These are phyloP conservation scores for Fragaria iinumae DNA, from an alignment of 306 rosid species.

Conservation along the genomic window DNA sequence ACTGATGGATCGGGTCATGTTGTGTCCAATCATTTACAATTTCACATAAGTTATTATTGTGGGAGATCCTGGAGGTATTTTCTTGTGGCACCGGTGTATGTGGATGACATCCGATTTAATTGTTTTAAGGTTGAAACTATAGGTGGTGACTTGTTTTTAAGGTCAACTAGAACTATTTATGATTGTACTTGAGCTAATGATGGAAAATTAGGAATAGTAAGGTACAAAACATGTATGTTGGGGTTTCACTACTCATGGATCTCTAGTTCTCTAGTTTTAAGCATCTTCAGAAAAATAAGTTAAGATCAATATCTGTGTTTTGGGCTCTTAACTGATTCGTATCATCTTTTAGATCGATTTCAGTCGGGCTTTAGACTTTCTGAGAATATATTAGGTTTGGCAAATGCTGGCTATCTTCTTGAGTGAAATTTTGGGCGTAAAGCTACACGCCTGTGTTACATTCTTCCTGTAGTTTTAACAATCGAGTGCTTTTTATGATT, in stretches of 20 bases:
- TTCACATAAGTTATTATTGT: background rate
- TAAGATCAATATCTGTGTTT: background rate
- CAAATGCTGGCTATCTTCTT: background rate
- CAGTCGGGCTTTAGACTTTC: background rate
- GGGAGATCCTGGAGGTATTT: slow-evolving; percentile 8
- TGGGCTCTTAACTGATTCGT: background rate
- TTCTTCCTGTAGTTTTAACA: background rate
- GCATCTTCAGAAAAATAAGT: background rate
- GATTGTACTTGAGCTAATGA: background rate
- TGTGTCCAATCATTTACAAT: background rate
- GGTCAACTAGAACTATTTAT: slow-evolving; percentile 1
- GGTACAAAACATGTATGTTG: background rate
- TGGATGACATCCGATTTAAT: background rate
- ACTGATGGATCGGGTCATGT: slow-evolving; percentile 13
- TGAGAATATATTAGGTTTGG: background rate
- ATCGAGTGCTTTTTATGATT: background rate
- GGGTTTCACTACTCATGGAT: background rate
- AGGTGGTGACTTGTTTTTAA: slow-evolving; percentile 6
- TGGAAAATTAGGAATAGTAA: background rate
- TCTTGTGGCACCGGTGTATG: background rate
- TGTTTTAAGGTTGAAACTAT: slow-evolving; percentile 3
- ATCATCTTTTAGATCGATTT: background rate
- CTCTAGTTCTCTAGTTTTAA: background rate
- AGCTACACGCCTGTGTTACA: background rate
- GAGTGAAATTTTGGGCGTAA: background rate